A percentile compares a stretch with the other conserved stretches of the same genome.
These are phyloP conservation scores for Tetracladium maxilliforme DNA, from an alignment of 2,329 filamentous ascomycete species.

Conservation along the genomic window DNA sequence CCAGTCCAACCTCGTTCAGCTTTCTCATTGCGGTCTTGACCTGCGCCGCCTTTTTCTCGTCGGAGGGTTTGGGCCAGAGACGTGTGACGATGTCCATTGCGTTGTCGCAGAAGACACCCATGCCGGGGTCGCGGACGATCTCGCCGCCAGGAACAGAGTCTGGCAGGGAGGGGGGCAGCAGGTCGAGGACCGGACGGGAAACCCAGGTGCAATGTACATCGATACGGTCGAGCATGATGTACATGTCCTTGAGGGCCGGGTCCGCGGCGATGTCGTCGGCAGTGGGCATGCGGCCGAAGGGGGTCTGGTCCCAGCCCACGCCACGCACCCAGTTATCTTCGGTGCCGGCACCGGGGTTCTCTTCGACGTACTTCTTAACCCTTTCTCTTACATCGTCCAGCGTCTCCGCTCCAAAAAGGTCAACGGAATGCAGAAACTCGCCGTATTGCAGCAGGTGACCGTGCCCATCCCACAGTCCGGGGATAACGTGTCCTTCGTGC, in stretches of 20 bases:
- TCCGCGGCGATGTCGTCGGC: conserved; percentile 41
- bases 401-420: conserved; percentile 43
- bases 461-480: conserved; percentile 58
- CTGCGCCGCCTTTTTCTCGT: conserved; percentile 34
- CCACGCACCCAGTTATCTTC: conserved; percentile 48
- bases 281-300: conserved; percentile 49
- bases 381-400: conserved; percentile 37
- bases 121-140: conserved; percentile 42
- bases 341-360: conserved; percentile 34
- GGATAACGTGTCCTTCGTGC: conserved; percentile 39
- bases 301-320: conserved; percentile 57
- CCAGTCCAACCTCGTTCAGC: conserved; percentile 49
- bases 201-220: conserved; percentile 61
- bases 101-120: conserved; percentile 61
- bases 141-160: conserved; percentile 46
- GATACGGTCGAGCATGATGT: conserved; percentile 55
- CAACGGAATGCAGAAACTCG: conserved; percentile 50
- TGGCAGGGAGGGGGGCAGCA: conserved; percentile 34
- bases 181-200: conserved; percentile 43
- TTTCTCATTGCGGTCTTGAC: conserved; percentile 44
- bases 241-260: conserved; percentile 33
- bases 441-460: conserved; percentile 53
- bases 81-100: conserved; percentile 48
- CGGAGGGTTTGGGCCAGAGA: conserved; percentile 40
- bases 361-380: conserved; percentile 32